phyloP scores from a whole-genome alignment of 78 protist genomes.

The Cavenderia fasciculata region DNA sequence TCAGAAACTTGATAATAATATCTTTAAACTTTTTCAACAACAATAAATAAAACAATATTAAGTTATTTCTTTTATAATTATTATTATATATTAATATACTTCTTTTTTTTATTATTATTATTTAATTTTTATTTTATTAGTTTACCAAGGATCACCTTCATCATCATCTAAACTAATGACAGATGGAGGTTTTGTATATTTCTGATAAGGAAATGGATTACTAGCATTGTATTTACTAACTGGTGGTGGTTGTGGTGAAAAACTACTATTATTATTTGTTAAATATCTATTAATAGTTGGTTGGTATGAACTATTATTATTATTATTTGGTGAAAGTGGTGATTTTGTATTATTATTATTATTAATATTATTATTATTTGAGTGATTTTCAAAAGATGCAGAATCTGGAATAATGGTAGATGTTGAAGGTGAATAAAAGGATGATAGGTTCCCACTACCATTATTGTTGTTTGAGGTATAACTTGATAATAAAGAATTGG shows the following conservation, averaged over 20 bases:
- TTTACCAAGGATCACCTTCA: too few species aligned
- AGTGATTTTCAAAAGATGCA: neutral
- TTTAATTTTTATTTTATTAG: too few species aligned
- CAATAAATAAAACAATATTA: too few species aligned
- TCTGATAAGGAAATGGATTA: neutral
- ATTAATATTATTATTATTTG: neutral
- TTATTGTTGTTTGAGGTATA: neutral
- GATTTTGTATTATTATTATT: neutral
- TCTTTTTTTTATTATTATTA: too few species aligned
- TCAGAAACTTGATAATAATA: too few species aligned
- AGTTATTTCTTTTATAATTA: too few species aligned
- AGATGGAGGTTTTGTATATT: conserved; percentile 54
- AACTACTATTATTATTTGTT: neutral
- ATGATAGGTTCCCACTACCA: too few species aligned
- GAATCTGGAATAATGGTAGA: neutral
- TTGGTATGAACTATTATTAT: neutral
- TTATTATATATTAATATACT: too few species aligned
- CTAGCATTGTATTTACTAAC: neutral
- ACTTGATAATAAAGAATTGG: neutral
- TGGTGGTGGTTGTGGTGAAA: neutral
- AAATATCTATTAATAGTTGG: neutral
- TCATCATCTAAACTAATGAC: conserved; percentile 58
- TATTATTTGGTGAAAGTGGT: too few species aligned
- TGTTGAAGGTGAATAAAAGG: conserved; percentile 5
- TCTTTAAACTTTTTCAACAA: too few species aligned